Percentiles rank a stretch among this genome's conserved stretches.
Evolutionary conservation across 192 early-diverging fungal genomes (phyloP).

Genomic region (Coemansia sp.): DNA sequence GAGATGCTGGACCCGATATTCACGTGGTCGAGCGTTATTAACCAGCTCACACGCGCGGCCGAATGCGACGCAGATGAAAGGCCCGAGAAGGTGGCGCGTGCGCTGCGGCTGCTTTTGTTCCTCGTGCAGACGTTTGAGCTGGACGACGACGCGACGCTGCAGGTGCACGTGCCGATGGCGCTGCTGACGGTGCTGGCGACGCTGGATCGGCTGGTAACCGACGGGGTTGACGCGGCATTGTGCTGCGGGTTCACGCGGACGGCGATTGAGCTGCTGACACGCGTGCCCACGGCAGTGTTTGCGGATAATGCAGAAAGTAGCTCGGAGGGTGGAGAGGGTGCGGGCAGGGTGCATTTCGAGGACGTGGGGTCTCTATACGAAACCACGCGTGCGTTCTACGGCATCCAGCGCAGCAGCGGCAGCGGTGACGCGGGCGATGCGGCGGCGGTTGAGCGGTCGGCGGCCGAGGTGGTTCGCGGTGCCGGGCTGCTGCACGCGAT

Average conservation of each 20-base stretch:
- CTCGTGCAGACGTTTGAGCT: slow-evolving; percentile 72
- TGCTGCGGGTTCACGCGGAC: slow-evolving; percentile 40
- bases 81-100: slow-evolving; percentile 14
- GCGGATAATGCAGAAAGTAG: no score
- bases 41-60: slow-evolving; percentile 46
- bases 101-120: slow-evolving; percentile 66
- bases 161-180: slow-evolving; percentile 80
- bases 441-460: slow-evolving; percentile 18
- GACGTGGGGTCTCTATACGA: slow-evolving; percentile 14
- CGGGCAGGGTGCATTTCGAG: neutral
- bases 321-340: no score
- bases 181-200: slow-evolving; percentile 56
- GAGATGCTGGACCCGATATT: slow-evolving; percentile 85
- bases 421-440: neutral
- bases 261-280: slow-evolving; percentile 43
- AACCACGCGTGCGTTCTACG: slow-evolving; percentile 30
- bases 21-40: slow-evolving; percentile 74
- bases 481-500: slow-evolving; percentile 29
- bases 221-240: neutral
- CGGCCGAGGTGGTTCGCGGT: slow-evolving; percentile 28
- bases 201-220: slow-evolving; percentile 19
- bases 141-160: slow-evolving; percentile 78
- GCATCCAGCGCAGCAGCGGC: slow-evolving; percentile 5
- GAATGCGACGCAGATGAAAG: neutral
- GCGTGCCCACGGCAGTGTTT: slow-evolving; percentile 39